Evolutionary conservation across 352 stramenopile species (phyloP).

Genomic region (Pythium angustatum): DNA sequence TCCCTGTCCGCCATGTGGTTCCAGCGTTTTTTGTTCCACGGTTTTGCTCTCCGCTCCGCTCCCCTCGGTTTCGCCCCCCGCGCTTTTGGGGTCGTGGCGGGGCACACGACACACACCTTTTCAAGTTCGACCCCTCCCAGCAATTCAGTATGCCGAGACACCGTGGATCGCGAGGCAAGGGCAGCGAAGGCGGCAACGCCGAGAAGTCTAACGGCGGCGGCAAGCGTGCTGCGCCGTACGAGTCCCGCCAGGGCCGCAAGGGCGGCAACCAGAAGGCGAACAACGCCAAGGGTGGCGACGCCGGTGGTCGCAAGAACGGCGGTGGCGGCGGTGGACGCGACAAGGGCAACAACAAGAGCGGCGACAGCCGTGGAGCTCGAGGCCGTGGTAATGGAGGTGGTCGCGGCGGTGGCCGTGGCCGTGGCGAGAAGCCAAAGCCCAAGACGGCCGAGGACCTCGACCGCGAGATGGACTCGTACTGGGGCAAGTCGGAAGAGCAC

Average conservation of each 20-base stretch:
- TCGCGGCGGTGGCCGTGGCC: slow-evolving; percentile 30
- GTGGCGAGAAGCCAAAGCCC: slow-evolving; percentile 60
- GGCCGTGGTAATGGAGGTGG: slow-evolving; percentile 9
- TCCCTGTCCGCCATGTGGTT: slow-evolving; percentile 1
- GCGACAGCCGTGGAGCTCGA: slow-evolving; percentile 6
- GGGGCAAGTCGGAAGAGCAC: slow-evolving; percentile 85
- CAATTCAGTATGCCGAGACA: slow-evolving; percentile 24
- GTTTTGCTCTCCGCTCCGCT: slow-evolving; percentile 10
- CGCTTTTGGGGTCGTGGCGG: too few relatives aligned
- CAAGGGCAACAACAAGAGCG: slow-evolving; percentile 29
- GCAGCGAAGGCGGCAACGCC: slow-evolving; percentile 14
- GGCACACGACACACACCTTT: not conserved
- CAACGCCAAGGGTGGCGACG: slow-evolving; percentile 17
- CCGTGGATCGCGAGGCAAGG: slow-evolving; percentile 23
- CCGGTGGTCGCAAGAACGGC: slow-evolving; percentile 16
- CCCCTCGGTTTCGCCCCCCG: slow-evolving; percentile 8
- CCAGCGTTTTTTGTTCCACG: slow-evolving; percentile 18
- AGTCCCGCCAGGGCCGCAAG: slow-evolving; percentile 24
- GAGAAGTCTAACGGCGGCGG: slow-evolving; percentile 18
- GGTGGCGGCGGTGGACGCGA: slow-evolving; percentile 7
- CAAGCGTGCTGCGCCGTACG: slow-evolving; percentile 30
- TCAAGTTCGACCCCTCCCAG: not conserved
- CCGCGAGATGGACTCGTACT: slow-evolving; percentile 87
- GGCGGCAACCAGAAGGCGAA: slow-evolving; percentile 12
- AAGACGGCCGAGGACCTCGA: slow-evolving; percentile 80